Percentiles rank a stretch among this genome's conserved stretches.
These are phyloP conservation scores for Lycium ferocissimum DNA, from an alignment of 257 asterid genomes.

Conservation along the genomic window DNA sequence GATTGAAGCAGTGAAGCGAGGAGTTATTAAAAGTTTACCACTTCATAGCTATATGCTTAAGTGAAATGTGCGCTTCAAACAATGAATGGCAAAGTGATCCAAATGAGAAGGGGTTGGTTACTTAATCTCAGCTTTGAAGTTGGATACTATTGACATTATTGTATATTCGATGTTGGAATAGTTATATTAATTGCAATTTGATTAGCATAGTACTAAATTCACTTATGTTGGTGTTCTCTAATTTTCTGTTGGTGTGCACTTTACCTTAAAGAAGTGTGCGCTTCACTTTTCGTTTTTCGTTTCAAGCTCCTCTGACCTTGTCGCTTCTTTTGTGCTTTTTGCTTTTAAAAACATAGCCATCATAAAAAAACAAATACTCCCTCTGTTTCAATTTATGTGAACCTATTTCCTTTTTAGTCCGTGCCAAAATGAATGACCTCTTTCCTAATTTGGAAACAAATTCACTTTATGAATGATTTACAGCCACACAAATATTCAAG, in stretches of 20 bases:
- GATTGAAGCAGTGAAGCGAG: not conserved
- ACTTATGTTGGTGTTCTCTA: not conserved
- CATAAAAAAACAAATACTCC: not conserved
- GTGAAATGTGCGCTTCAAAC: slow-evolving; percentile 5
- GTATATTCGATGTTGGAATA: not conserved
- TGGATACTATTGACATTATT: not conserved
- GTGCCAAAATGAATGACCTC: too few species aligned
- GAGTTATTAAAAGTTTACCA: too few species aligned
- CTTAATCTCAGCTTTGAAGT: not conserved
- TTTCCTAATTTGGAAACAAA: too few species aligned
- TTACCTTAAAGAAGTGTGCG: not conserved
- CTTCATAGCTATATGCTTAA: slow-evolving; percentile 16
- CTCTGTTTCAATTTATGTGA: too few species aligned
- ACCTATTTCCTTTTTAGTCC: too few species aligned
- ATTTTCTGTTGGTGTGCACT: not conserved
- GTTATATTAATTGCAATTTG: slow-evolving; percentile 6
- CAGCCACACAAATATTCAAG: too few species aligned
- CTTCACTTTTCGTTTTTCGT: not conserved
- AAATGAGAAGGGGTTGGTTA: not conserved
- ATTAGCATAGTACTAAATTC: not conserved
- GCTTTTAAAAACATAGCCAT: not conserved
- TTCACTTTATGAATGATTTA: too few species aligned
- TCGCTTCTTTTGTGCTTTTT: not conserved
- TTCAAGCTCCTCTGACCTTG: slow-evolving; percentile 4
- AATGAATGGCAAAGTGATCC: slow-evolving; percentile 10